Evolutionary conservation across 768 basidiomycete species (phyloP).

Genomic region (Tephrocybe sp.): DNA sequence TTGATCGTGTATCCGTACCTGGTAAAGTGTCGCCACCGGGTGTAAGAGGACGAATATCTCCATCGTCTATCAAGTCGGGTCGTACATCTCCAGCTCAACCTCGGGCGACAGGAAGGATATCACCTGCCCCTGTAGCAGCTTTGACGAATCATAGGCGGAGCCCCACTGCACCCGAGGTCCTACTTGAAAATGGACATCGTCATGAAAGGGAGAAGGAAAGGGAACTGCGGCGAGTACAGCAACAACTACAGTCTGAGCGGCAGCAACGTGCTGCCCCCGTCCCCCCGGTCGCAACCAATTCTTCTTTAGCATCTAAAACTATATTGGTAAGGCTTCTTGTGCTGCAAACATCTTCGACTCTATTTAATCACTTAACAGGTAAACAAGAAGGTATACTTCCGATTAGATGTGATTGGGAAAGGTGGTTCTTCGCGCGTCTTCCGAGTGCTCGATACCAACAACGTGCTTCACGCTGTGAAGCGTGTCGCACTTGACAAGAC

Average conservation of each 20-base stretch:
- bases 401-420: constrained; percentile 86
- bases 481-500: constrained; percentile 87
- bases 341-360: not conserved
- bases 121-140: constrained; percentile 22
- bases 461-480: constrained; percentile 87
- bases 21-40: constrained; percentile 17
- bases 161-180: constrained; percentile 61
- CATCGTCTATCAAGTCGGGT: constrained; percentile 21
- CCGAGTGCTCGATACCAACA: constrained; percentile 75
- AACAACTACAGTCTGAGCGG: constrained; percentile 27
- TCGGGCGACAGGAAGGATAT: constrained; percentile 13
- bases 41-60: constrained; percentile 20
- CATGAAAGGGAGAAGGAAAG: constrained; percentile 34
- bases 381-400: constrained; percentile 80
- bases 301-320: constrained; percentile 28
- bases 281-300: constrained; percentile 28
- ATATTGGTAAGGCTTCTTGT: constrained; percentile 29
- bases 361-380: constrained; percentile 37
- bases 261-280: constrained; percentile 32
- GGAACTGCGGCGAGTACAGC: constrained; percentile 30
- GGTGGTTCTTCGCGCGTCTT: constrained; percentile 97
- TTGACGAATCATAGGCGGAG: constrained; percentile 57
- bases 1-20: constrained; percentile 17
- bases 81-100: constrained; percentile 29
- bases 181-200: constrained; percentile 21